Evolutionary conservation across 2,329 filamentous ascomycete species (phyloP), one percentile per base, ranked within the genome.

Genomic region (Dryadomyces quercus-mongolicae): DNA sequence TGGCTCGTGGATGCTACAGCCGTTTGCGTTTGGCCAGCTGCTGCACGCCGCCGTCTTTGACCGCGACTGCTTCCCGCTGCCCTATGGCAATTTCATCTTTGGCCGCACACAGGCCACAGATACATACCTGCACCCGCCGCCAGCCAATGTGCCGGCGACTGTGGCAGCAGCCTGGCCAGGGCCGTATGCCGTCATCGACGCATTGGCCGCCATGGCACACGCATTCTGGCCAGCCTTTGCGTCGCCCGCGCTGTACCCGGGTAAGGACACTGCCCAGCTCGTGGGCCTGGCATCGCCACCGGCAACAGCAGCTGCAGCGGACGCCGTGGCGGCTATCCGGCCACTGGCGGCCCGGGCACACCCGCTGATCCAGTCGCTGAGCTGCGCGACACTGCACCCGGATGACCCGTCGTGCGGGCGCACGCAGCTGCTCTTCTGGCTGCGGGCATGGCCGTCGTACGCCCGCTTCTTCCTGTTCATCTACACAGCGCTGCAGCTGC

Each of bases 311-410:
- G 42, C 42, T 2, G 80, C 94, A 0, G 81, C 86, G 0, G 65
- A 77, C 3, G 74, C 82, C 3, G 76, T 95, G n/a, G 66, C 75
- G 21, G 71, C 78, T 13, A 84, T 96, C 55, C 77, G 84, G 0
- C 87, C 90, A 1, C 81, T 97, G 54, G 89, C 88, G 1, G 84
- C 86, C 1, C 80, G 86, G 31, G 92, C 92, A 0, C 92, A 97
- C 64, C 92, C 92, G 1, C 82, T 89, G 45, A 92, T 95, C 66
- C 84, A 80, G 10, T 85, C 84, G 25, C 80, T 96, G 20, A 92
- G 89, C 46, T 98, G 93, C 70, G 92, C 92, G 1, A 78, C 92
- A 2, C 80, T 97, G 2, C 92, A 98, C 66, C 91, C 92, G 0
- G 76, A 80, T 18, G 88, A 95, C 62, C 91, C 92, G 1, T 95